Percentiles rank a stretch among this genome's conserved stretches.
These are phyloP conservation scores for Trichoderma sp. DNA, from an alignment of 2,329 filamentous ascomycete species.

Conservation along the genomic window DNA sequence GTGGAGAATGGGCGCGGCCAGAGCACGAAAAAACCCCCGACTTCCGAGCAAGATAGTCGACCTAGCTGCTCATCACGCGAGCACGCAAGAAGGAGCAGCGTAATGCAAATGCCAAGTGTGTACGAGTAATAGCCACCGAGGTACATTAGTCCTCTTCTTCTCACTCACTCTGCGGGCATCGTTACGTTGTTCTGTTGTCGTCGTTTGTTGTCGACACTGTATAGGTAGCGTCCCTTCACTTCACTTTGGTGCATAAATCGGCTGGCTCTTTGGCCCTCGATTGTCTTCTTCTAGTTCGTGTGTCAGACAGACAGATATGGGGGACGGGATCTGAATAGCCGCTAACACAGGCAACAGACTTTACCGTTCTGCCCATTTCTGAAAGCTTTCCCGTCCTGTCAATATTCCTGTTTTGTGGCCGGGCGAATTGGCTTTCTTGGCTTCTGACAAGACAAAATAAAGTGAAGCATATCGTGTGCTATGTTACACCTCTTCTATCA, in stretches of 20 bases:
- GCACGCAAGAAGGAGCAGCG: slow-evolving; percentile 17
- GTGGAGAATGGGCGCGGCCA: slow-evolving; percentile 4
- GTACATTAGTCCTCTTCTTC: too few relatives aligned
- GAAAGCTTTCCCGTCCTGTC: too few relatives aligned
- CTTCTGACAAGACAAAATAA: too few relatives aligned
- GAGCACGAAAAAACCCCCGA: slow-evolving; percentile 5
- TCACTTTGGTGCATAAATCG: slow-evolving; percentile 26
- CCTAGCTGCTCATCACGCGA: slow-evolving; percentile 15
- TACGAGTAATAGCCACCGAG: background rate
- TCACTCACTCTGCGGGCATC: too few relatives aligned
- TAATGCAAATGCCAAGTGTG: background rate
- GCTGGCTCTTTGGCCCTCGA: background rate
- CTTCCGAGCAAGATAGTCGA: slow-evolving; percentile 2
- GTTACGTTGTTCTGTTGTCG: too few relatives aligned
- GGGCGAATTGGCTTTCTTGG: too few relatives aligned
- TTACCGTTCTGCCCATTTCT: background rate
- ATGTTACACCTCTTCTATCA: too few relatives aligned
- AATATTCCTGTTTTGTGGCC: too few relatives aligned
- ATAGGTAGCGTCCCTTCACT: background rate
- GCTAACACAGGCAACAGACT: slow-evolving; percentile 9
- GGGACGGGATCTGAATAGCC: background rate
- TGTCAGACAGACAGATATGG: slow-evolving; percentile 18
- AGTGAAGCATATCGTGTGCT: too few relatives aligned
- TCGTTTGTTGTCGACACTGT: slow-evolving; percentile 8
- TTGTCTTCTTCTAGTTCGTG: background rate